These are phyloP conservation scores for Moricandia moricandioides DNA, from an alignment of 345 rosid species.

Conservation along the genomic window DNA sequence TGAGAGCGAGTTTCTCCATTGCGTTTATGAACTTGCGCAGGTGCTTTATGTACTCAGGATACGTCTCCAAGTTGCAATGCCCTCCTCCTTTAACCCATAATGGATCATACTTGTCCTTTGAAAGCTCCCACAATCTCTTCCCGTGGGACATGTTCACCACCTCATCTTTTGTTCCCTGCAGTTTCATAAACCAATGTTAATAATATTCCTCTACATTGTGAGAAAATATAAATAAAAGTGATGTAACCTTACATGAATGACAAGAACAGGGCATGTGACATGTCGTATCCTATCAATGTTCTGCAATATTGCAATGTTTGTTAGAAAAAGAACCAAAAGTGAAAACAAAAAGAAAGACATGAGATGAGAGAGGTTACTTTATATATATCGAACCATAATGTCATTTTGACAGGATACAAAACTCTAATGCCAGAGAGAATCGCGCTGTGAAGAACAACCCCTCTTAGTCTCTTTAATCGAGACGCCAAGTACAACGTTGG, in stretches of 20 bases:
- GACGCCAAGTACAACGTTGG: background rate
- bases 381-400: background rate
- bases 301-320: constrained; percentile 41
- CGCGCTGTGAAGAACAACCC: background rate
- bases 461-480: background rate
- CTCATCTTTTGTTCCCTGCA: constrained; percentile 54
- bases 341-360: background rate
- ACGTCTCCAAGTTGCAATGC: constrained; percentile 91
- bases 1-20: constrained; percentile 50
- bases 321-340: background rate
- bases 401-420: background rate
- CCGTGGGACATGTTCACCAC: constrained; percentile 86
- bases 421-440: background rate
- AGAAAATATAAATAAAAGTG: background rate
- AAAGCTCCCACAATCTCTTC: constrained; percentile 69
- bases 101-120: constrained; percentile 78
- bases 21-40: constrained; percentile 73
- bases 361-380: constrained; percentile 44
- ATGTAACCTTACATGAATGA: constrained; percentile 67
- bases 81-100: constrained; percentile 88
- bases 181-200: background rate
- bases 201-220: background rate
- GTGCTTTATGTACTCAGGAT: constrained; percentile 74
- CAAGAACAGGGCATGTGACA: constrained; percentile 71
- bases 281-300: constrained; percentile 77